phyloP scores from a whole-genome alignment of 306 rosid species.

The Citrullus colocynthis region DNA sequence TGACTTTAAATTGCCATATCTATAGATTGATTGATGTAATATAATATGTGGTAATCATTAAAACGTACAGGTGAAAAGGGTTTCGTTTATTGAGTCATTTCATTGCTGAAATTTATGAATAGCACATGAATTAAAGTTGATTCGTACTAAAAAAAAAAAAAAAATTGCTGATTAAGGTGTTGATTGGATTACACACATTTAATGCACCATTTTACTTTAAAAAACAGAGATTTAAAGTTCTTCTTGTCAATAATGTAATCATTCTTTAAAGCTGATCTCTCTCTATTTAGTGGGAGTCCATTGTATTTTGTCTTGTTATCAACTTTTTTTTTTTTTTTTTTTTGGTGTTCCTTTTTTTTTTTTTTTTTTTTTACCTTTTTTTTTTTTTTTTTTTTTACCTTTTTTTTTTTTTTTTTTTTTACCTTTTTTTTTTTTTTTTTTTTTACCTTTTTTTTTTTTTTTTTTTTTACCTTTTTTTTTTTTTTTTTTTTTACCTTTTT shows the following conservation, averaged over 20 bases:
- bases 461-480: background rate
- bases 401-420: background rate
- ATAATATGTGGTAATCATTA: background rate
- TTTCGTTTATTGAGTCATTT: background rate
- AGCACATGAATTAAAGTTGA: background rate
- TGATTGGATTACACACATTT: background rate
- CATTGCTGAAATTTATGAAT: background rate
- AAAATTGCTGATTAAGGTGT: background rate
- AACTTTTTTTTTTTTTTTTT: background rate
- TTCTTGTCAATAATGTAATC: background rate
- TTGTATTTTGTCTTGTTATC: background rate
- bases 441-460: background rate
- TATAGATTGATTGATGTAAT: background rate
- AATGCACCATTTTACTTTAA: background rate
- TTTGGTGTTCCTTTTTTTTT: background rate
- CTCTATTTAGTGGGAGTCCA: background rate
- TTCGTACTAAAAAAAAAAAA: background rate
- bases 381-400: background rate
- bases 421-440: no score
- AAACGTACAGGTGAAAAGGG: background rate
- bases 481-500: background rate
- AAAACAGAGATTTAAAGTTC: background rate
- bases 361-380: background rate
- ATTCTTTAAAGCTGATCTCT: background rate
- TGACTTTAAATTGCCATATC: no score